A percentile compares a stretch with the other conserved stretches of the same genome.
phyloP scores from a whole-genome alignment of 1,284 basidiomycete species.

The Coniferiporia sulphurascens region DNA sequence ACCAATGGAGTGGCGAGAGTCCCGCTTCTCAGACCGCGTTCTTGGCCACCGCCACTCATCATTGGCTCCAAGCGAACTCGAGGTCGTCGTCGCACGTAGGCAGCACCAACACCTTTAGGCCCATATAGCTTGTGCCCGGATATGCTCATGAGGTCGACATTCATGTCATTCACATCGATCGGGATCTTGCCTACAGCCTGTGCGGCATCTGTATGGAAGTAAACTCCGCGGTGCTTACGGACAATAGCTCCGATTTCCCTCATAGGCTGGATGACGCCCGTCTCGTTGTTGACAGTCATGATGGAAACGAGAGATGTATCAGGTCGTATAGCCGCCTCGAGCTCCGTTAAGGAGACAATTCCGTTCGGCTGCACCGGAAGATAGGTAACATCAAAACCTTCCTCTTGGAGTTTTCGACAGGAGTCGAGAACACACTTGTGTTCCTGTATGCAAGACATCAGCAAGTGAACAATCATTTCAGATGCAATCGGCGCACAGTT shows the following conservation, averaged over 20 bases:
- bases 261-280: slow-evolving; percentile 96
- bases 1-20: slow-evolving; percentile 88
- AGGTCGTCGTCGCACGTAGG: slow-evolving; percentile 90
- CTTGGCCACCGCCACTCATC: slow-evolving; percentile 95
- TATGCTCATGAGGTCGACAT: slow-evolving; percentile 94
- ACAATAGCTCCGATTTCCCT: slow-evolving; percentile 90
- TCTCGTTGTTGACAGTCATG: slow-evolving; percentile 99
- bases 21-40: slow-evolving; percentile 91
- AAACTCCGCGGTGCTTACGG: slow-evolving; percentile 80
- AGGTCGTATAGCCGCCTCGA: slow-evolving; percentile 82
- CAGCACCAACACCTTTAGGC: slow-evolving; percentile 94
- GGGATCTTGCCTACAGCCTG: slow-evolving; percentile 93
- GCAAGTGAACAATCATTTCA: neutral
- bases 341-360: slow-evolving; percentile 69
- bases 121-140: slow-evolving; percentile 99
- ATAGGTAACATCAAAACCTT: slow-evolving; percentile 98
- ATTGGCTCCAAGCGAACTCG: slow-evolving; percentile 94
- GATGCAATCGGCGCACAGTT: slow-evolving; percentile 51
- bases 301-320: slow-evolving; percentile 89
- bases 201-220: slow-evolving; percentile 97
- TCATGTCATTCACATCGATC: slow-evolving; percentile 92
- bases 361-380: slow-evolving; percentile 90
- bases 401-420: slow-evolving; percentile 90
- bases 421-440: slow-evolving; percentile 99
- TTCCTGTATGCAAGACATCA: slow-evolving; percentile 54